phyloP scores from a whole-genome alignment of 2,329 filamentous ascomycete genomes.

The Diaporthe aspalathi region DNA sequence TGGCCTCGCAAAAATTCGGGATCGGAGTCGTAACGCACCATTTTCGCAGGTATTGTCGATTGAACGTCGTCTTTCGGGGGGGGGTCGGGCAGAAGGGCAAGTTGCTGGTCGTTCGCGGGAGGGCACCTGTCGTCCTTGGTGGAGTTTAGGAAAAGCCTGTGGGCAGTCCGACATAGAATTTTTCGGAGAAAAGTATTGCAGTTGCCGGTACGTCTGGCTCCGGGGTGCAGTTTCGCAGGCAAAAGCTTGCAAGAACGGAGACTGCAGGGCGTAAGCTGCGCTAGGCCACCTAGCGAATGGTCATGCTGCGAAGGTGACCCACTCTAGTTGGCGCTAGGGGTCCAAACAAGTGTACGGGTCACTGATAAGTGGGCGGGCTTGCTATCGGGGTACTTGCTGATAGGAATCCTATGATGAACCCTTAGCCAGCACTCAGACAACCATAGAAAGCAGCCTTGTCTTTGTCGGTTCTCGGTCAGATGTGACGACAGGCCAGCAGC shows the following conservation, averaged over 20 bases:
- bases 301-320: background rate
- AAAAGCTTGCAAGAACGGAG: background rate
- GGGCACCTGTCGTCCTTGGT: slow-evolving; percentile 33
- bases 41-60: slow-evolving; percentile 39
- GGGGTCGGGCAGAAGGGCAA: slow-evolving; percentile 35
- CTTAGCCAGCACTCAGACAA: background rate
- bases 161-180: background rate
- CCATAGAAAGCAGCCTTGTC: background rate
- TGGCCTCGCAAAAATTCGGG: slow-evolving; percentile 23
- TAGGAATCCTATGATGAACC: background rate
- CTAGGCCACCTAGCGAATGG: background rate
- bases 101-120: slow-evolving; percentile 35
- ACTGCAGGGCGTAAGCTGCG: background rate
- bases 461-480: background rate
- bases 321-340: background rate
- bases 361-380: background rate
- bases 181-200: slow-evolving; percentile 28
- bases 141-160: slow-evolving; percentile 33
- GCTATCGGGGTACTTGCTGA: background rate
- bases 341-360: slow-evolving; percentile 2
- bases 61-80: slow-evolving; percentile 38
- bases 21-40: slow-evolving; percentile 38
- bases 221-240: background rate
- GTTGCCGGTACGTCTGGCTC: background rate
- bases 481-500: slow-evolving; percentile 26